Evolutionary conservation across 768 basidiomycete genomes (phyloP), one percentile per base, ranked within the genome.

Genomic region (Hypsizygus marmoreus): DNA sequence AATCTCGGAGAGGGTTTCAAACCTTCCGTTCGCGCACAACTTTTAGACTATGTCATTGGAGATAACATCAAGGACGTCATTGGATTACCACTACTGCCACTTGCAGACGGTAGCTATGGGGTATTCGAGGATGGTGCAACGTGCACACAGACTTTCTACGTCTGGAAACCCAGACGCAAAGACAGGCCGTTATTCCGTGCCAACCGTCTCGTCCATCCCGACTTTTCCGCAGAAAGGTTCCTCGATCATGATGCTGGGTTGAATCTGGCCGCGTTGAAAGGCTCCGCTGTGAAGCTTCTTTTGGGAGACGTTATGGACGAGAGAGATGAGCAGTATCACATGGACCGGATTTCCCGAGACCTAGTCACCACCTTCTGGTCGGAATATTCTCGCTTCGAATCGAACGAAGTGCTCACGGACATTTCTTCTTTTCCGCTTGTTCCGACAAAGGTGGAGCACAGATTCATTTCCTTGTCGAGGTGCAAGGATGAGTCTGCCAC

Each of bases 351-450:
- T 13, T 8, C 17, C 10, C 29, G 32, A 17, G 11, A 14, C 0
- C 71, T 69, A 70, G 63, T 70, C 6, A 17, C 26, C 7, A 50
- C 43, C 0, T 73, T 74, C 43, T 75, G 73, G 73, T 45, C 49
- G 12, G n/a, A 14, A 11, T 54, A 32, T 25, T 8, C 26, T 29
- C 46, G 31, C 58, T 40, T 57, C 12, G 34, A 40, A 5, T 28
- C 49, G 11, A 10, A 32, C 13, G 2, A 9, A 16, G 23, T 24
- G 24, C 2, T 43, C 4, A 23, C 41, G 1, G 54, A 62, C 4
- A 58, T 68, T 9, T 40, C 45, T 2, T 33, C 40, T 6, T 70
- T 67, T 43, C 68, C 69, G 2, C 53, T 75, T 11, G 66, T 75
- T 0, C 66, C 63, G 8, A 70, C 68, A 3, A 51, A 46, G 23